Evolutionary conservation across 495 filamentous ascomycete species (phyloP).

Genomic region (Neurospora sp.): DNA sequence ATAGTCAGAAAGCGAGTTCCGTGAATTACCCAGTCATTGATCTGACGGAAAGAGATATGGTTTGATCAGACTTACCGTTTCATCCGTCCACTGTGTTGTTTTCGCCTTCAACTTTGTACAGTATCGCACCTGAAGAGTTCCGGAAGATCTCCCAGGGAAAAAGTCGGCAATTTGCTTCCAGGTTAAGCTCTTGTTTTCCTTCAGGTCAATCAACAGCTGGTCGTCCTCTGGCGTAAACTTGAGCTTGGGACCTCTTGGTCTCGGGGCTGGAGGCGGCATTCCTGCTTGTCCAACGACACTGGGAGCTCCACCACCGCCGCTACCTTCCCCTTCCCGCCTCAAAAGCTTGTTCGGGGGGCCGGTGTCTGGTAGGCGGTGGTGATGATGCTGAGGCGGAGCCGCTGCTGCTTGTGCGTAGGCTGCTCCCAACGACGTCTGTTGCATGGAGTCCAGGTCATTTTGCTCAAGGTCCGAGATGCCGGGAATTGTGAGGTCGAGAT

Average conservation of each 20-base stretch:
- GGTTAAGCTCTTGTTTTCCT: constrained; percentile 83
- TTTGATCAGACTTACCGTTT: constrained; percentile 54
- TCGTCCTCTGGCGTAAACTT: constrained; percentile 91
- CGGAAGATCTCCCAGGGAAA: constrained; percentile 79
- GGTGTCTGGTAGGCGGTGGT: constrained; percentile 61
- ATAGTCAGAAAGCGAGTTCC: neutral
- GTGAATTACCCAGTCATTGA: neutral
- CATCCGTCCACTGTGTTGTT: constrained; percentile 83
- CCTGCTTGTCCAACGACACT: constrained; percentile 72
- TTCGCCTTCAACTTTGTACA: constrained; percentile 91
- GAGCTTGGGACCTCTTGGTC: constrained; percentile 72
- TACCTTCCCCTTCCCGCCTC: constrained; percentile 40
- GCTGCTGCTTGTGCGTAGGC: constrained; percentile 31
- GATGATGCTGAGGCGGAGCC: constrained; percentile 50
- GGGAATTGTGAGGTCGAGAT: constrained; percentile 40
- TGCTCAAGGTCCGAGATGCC: constrained; percentile 40
- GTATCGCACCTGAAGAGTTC: constrained; percentile 85
- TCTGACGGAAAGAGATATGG: neutral
- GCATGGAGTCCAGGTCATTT: constrained; percentile 38
- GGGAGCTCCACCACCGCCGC: constrained; percentile 41
- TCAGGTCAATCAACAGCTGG: constrained; percentile 70
- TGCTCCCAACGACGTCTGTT: constrained; percentile 35
- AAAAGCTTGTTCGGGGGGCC: constrained; percentile 47
- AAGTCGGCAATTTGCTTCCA: constrained; percentile 97
- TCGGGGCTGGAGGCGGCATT: constrained; percentile 68